Conservation (phyloP, 2,329 filamentous ascomycete species). For the Helotiales sp. region DNA sequence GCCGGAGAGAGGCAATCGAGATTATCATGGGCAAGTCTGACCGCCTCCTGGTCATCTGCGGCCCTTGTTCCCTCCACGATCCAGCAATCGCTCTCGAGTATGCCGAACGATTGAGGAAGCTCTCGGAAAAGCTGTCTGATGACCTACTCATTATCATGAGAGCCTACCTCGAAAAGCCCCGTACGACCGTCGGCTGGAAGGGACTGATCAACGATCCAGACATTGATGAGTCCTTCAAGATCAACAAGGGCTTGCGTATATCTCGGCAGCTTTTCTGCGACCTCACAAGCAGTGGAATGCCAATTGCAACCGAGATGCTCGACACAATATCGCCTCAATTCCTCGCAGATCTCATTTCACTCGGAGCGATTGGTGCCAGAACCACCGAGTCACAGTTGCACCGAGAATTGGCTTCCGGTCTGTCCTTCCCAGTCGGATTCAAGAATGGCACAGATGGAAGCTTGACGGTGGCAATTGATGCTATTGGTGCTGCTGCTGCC, state of each 20-base stretch:
- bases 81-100: conserved; percentile 87
- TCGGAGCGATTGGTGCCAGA: conserved; percentile 92
- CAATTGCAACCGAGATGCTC: conserved; percentile 96
- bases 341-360: conserved; percentile 90
- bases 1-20: conserved; percentile 58
- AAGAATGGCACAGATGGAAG: conserved; percentile 98
- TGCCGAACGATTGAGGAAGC: conserved; percentile 71
- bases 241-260: conserved; percentile 95
- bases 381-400: conserved; percentile 97
- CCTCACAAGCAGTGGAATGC: conserved; percentile 83
- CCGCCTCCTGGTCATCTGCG: conserved; percentile 90
- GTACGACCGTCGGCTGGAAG: conserved; percentile 98
- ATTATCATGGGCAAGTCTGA: conserved; percentile 49
- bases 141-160: conserved; percentile 96
- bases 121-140: conserved; percentile 76
- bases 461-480: conserved; percentile 88
- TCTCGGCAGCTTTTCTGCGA: conserved; percentile 94
- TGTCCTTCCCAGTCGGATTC: conserved; percentile 98
- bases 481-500: conserved; percentile 83
- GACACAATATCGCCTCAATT: conserved; percentile 99
- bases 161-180: conserved; percentile 97
- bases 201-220: conserved; percentile 98
- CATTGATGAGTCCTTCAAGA: conserved; percentile 95
- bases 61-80: conserved; percentile 97
- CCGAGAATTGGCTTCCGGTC: conserved; percentile 89